These are phyloP conservation scores for Dothiorella sarmentorum DNA, from an alignment of 2,329 filamentous ascomycete genomes.

Conservation along the genomic window DNA sequence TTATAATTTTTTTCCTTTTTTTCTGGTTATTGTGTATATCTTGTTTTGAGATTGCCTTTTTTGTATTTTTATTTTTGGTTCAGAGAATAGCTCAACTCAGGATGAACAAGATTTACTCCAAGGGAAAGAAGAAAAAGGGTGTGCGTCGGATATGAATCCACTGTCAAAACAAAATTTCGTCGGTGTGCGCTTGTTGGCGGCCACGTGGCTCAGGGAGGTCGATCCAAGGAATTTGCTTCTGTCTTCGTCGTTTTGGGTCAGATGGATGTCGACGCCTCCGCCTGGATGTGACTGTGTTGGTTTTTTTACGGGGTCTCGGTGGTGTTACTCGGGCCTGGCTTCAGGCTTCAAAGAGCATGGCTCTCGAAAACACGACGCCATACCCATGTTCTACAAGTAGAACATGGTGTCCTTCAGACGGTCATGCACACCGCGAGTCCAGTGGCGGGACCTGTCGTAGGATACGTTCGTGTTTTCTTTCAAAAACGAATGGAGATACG, in stretches of 20 bases:
- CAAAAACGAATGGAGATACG: constrained; percentile 53
- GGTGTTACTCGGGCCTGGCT: too few species aligned
- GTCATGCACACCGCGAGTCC: constrained; percentile 15
- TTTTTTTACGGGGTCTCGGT: too few species aligned
- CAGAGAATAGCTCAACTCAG: too few species aligned
- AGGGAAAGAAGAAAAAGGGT: neutral
- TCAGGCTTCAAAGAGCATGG: neutral
- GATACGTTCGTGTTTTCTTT: constrained; percentile 4
- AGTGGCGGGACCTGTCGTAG: constrained; percentile 4
- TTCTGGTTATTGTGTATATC: neutral
- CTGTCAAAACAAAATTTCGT: neutral
- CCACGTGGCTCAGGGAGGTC: neutral
- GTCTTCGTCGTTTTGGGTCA: neutral
- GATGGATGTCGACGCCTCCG: neutral
- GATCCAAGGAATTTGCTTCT: neutral
- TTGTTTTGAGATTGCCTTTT: neutral
- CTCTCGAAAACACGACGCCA: neutral
- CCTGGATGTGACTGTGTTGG: neutral
- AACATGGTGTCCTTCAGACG: constrained; percentile 17
- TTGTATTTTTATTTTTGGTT: neutral
- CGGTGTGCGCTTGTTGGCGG: neutral
- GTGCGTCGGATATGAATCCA: too few species aligned
- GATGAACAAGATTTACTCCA: too few species aligned
- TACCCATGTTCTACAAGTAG: constrained; percentile 12
- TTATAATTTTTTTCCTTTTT: neutral